These are phyloP conservation scores for Tetraselmis chui DNA, from an alignment of 139 green algal genomes.

Conservation along the genomic window DNA sequence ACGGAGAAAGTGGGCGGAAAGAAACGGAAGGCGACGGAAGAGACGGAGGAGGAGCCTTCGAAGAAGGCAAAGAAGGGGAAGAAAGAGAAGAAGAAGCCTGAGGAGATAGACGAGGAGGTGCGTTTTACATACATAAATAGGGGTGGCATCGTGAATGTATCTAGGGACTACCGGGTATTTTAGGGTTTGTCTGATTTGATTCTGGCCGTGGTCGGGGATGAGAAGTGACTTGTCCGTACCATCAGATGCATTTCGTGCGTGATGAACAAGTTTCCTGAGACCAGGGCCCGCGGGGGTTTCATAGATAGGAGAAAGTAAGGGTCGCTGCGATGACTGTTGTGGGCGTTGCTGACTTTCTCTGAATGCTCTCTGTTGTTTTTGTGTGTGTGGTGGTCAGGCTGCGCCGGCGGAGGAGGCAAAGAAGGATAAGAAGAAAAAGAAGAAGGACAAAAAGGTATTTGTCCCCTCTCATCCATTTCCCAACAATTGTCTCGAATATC, in stretches of 20 bases:
- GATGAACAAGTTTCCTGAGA: neutral
- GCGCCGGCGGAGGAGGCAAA: neutral
- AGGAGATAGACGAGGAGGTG: neutral
- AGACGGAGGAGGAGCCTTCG: neutral
- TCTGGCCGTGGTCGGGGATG: neutral
- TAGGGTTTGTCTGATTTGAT: no score
- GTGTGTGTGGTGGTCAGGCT: neutral
- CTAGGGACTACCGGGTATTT: no score
- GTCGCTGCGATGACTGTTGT: no score
- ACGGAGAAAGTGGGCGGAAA: neutral
- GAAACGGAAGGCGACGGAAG: neutral
- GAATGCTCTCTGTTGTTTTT: no score
- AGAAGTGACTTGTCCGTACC: neutral
- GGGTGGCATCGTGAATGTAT: no score
- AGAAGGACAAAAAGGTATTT: neutral
- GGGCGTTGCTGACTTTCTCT: neutral
- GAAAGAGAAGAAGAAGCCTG: neutral
- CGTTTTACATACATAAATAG: no score
- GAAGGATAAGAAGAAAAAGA: neutral
- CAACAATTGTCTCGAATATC: no score
- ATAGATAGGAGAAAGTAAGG: no score
- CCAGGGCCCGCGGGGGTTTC: no score
- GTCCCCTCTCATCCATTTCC: no score
- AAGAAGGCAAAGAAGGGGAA: neutral
- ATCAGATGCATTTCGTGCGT: neutral